Evolutionary conservation across 768 basidiomycete genomes (phyloP).

Genomic region (Podaxis mareebaensis): DNA sequence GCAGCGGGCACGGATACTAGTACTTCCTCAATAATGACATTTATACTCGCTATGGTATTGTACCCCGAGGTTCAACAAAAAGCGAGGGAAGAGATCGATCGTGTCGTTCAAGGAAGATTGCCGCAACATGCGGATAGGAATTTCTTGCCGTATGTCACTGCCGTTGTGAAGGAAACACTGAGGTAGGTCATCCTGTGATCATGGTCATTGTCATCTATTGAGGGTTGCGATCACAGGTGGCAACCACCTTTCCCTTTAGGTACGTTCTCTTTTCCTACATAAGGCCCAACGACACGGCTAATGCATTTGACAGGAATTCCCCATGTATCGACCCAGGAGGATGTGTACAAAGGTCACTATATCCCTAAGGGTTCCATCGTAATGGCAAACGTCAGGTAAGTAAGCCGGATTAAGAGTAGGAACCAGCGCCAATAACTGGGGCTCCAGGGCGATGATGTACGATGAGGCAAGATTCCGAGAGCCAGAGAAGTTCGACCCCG

Average conservation of each 20-base stretch:
- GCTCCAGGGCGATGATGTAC: constrained; percentile 20
- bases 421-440: neutral
- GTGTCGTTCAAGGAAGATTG: neutral
- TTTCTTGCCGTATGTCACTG: too few species aligned
- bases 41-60: too few species aligned
- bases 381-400: constrained; percentile 14
- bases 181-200: too few species aligned
- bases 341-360: constrained; percentile 15
- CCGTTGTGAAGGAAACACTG: too few species aligned
- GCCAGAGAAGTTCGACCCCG: constrained; percentile 22
- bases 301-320: constrained; percentile 20
- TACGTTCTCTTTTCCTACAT: too few species aligned
- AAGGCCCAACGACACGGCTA: too few species aligned
- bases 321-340: constrained; percentile 15
- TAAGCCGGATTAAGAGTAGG: neutral
- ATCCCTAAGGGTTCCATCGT: constrained; percentile 16
- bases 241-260: too few species aligned
- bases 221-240: too few species aligned
- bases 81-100: constrained; percentile 11
- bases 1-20: too few species aligned
- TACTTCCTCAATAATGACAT: too few species aligned
- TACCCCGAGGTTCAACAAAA: constrained; percentile 5
- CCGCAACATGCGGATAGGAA: neutral
- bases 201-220: too few species aligned
- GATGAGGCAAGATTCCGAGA: constrained; percentile 20